Evolutionary conservation across 805 yeast species (phyloP).

Genomic region (Zygotorulaspora sp.): DNA sequence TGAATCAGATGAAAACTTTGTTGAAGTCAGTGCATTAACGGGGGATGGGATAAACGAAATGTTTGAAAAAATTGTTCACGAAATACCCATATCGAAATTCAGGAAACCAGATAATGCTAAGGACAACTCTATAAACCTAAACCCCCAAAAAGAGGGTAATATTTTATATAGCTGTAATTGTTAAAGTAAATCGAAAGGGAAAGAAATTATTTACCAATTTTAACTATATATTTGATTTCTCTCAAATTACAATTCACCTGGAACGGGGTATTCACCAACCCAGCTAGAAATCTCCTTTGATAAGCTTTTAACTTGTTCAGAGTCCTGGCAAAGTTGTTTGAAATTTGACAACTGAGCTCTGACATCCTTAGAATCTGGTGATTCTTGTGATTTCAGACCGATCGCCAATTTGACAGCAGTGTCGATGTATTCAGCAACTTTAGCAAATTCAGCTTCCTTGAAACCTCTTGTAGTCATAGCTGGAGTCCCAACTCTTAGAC

Average conservation of each 20-base stretch:
- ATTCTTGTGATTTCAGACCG: constrained; percentile 48
- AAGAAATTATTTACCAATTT: constrained; percentile 4
- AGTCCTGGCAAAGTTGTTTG: constrained; percentile 63
- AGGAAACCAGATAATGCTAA: constrained; percentile 14
- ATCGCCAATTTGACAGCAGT: constrained; percentile 68
- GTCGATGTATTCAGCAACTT: constrained; percentile 76
- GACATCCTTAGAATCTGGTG: constrained; percentile 48
- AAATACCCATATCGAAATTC: constrained; percentile 35
- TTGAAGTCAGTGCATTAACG: constrained; percentile 51
- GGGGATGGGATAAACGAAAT: constrained; percentile 46
- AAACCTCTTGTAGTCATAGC: constrained; percentile 98
- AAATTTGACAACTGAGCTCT: constrained; percentile 62
- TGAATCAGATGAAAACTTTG: constrained; percentile 29
- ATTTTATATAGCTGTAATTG: constrained; percentile 15
- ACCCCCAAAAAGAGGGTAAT: too few relatives aligned
- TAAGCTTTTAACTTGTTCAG: constrained; percentile 54
- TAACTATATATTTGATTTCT: not conserved
- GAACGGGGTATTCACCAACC: constrained; percentile 79
- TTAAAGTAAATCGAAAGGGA: constrained; percentile 2
- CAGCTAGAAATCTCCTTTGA: constrained; percentile 65
- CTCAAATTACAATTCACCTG: constrained; percentile 57
- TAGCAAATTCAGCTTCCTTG: constrained; percentile 67
- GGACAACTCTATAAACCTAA: too few relatives aligned
- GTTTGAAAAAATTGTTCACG: constrained; percentile 43
- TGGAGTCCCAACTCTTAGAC: constrained; percentile 95